These are phyloP conservation scores for Neurospora pannonica DNA, from an alignment of 495 filamentous ascomycete species.

Conservation along the genomic window DNA sequence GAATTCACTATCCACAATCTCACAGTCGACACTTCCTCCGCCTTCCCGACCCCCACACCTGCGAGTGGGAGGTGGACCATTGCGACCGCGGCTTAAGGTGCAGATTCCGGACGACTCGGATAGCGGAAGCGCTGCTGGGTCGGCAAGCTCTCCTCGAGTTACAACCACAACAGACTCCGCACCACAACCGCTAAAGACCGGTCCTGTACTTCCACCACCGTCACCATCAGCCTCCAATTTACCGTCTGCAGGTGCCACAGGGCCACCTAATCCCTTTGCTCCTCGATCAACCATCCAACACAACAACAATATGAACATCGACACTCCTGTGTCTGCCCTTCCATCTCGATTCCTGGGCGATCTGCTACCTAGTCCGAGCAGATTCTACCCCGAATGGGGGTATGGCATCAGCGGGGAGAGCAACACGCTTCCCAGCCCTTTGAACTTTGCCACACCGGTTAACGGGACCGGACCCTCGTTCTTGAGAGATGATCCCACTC, in stretches of 20 bases:
- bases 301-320: slow-evolving; percentile 65
- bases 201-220: slow-evolving; percentile 82
- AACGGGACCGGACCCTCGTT: slow-evolving; percentile 62
- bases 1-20: slow-evolving; percentile 47
- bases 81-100: slow-evolving; percentile 74
- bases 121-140: slow-evolving; percentile 64
- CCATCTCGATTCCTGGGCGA: slow-evolving; percentile 85
- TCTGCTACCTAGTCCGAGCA: slow-evolving; percentile 76
- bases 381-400: slow-evolving; percentile 90
- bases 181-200: slow-evolving; percentile 27
- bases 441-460: slow-evolving; percentile 86
- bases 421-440: slow-evolving; percentile 80
- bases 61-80: slow-evolving; percentile 45
- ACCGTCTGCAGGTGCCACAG: slow-evolving; percentile 82
- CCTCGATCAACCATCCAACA: slow-evolving; percentile 60
- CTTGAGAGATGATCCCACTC: slow-evolving; percentile 40
- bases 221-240: slow-evolving; percentile 78
- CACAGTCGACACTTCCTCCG: slow-evolving; percentile 47
- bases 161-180: slow-evolving; percentile 50
- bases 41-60: slow-evolving; percentile 68
- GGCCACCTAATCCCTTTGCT: slow-evolving; percentile 93
- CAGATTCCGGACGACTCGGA: slow-evolving; percentile 93
- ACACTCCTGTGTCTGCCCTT: slow-evolving; percentile 95
- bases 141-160: slow-evolving; percentile 62
- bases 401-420: slow-evolving; percentile 50